These are phyloP conservation scores for Termitomyces sp. DNA, from an alignment of 768 basidiomycete species.

Conservation along the genomic window DNA sequence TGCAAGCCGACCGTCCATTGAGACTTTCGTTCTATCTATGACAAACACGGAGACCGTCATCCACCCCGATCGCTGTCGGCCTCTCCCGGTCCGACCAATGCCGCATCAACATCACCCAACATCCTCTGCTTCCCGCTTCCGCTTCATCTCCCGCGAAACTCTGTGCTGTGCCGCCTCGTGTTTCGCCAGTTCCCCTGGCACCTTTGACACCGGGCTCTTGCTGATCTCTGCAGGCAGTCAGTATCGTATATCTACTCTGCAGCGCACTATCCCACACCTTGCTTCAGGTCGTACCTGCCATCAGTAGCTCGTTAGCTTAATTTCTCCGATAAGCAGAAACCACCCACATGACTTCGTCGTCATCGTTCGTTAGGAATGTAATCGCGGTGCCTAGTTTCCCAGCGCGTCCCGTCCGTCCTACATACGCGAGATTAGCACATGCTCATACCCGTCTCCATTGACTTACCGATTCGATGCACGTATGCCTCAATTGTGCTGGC, in stretches of 20 bases:
- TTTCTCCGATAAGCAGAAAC: slow-evolving; percentile 11
- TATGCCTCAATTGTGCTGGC: slow-evolving; percentile 94
- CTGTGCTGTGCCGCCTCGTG: slow-evolving; percentile 92
- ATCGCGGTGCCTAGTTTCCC: slow-evolving; percentile 93
- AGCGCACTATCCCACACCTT: slow-evolving; percentile 54
- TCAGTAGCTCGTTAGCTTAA: slow-evolving; percentile 12
- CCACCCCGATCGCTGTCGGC: slow-evolving; percentile 6
- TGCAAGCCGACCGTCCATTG: not conserved
- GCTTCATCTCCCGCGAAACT: slow-evolving; percentile 93
- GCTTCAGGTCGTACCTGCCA: slow-evolving; percentile 89
- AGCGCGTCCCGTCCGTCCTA: slow-evolving; percentile 95
- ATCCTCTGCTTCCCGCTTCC: slow-evolving; percentile 85
- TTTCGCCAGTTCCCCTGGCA: slow-evolving; percentile 82
- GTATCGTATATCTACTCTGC: not conserved
- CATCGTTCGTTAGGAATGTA: slow-evolving; percentile 94
- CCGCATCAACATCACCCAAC: slow-evolving; percentile 42
- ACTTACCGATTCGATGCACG: slow-evolving; percentile 90
- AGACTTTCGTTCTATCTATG: slow-evolving; percentile 7
- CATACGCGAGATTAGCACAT: slow-evolving; percentile 14
- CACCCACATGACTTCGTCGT: slow-evolving; percentile 94
- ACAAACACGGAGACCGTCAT: slow-evolving; percentile 12
- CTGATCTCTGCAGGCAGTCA: slow-evolving; percentile 67
- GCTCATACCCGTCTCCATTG: not conserved
- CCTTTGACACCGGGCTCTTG: slow-evolving; percentile 91
- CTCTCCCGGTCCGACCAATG: not conserved